Evolutionary conservation across 1,139 yeast genomes (phyloP).

Genomic region (Candida sp.): DNA sequence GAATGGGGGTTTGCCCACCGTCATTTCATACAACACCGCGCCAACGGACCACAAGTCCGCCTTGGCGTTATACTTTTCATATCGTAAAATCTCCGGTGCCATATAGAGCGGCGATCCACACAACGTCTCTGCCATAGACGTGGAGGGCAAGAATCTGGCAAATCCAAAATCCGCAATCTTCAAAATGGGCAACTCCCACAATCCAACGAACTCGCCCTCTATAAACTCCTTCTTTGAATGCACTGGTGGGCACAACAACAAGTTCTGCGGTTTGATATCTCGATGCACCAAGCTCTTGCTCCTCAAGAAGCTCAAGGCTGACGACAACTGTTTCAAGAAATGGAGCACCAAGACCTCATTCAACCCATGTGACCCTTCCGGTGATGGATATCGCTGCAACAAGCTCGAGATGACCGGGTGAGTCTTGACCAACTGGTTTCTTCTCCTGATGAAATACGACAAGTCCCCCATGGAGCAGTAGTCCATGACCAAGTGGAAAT

Average conservation of each 20-base stretch:
- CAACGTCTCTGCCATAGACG: slow-evolving; percentile 94
- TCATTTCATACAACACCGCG: slow-evolving; percentile 93
- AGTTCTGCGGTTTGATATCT: slow-evolving; percentile 93
- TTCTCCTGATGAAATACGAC: slow-evolving; percentile 80
- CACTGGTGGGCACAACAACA: slow-evolving; percentile 76
- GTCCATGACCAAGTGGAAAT: slow-evolving; percentile 95
- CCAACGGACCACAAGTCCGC: slow-evolving; percentile 99
- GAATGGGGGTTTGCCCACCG: slow-evolving; percentile 95
- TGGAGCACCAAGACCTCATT: slow-evolving; percentile 81
- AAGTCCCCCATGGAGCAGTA: slow-evolving; percentile 96
- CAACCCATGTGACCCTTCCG: slow-evolving; percentile 76
- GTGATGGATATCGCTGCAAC: slow-evolving; percentile 83
- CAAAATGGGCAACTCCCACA: slow-evolving; percentile 87
- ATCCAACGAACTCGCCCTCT: slow-evolving; percentile 65
- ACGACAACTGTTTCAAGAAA: slow-evolving; percentile 83
- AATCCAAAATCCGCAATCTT: slow-evolving; percentile 98
- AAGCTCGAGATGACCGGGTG: slow-evolving; percentile 83
- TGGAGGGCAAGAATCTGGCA: slow-evolving; percentile 91
- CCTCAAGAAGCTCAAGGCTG: slow-evolving; percentile 83
- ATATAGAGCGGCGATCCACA: slow-evolving; percentile 98
- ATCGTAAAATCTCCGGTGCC: slow-evolving; percentile 97
- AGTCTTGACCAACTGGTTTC: slow-evolving; percentile 70
- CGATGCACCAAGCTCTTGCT: slow-evolving; percentile 87
- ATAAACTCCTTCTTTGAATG: slow-evolving; percentile 65
- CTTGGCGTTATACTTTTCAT: slow-evolving; percentile 95